Conservation (phyloP, 805 yeast genomes). For the Tanozyma kutaoensis region DNA sequence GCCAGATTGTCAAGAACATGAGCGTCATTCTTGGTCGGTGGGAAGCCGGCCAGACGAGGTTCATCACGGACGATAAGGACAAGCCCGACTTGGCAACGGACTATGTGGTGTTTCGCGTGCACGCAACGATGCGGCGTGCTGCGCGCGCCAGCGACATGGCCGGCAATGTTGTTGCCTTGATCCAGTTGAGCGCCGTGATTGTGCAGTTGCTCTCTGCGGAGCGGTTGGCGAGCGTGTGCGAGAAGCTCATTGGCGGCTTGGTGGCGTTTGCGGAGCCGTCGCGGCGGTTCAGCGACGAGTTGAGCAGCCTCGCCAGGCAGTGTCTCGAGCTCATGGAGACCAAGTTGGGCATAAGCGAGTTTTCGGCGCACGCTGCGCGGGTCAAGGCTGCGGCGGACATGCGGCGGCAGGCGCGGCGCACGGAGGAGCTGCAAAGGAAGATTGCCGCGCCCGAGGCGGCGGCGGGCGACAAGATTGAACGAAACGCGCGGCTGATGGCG, state of each 20-base stretch:
- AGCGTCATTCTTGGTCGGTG: conserved; percentile 49
- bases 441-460: too few species aligned
- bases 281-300: conserved; percentile 30
- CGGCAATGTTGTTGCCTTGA: conserved; percentile 51
- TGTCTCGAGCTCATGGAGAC: conserved; percentile 54
- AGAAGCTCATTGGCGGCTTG: conserved; percentile 41
- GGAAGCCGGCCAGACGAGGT: conserved; percentile 28
- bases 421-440: too few species aligned
- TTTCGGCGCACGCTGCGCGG: too few species aligned
- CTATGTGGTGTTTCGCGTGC: conserved; percentile 51
- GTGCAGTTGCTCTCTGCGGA: conserved; percentile 34
- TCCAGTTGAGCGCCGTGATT: conserved; percentile 59
- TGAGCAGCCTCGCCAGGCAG: conserved; percentile 43
- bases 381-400: too few species aligned
- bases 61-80: conserved; percentile 1
- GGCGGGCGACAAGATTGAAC: too few species aligned
- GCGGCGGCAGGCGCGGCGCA: too few species aligned
- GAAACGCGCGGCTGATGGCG: too few species aligned
- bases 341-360: conserved; percentile 61
- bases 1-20: conserved; percentile 54
- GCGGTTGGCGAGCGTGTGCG: conserved; percentile 28
- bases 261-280: conserved; percentile 33
- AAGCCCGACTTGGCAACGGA: conserved; percentile 29
- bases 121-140: conserved; percentile 56
- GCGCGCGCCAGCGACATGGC: conserved; percentile 35